Base-by-base conservation (phyloP, 805 yeast species). In the Wickerhamomyces chambardii region DNA sequence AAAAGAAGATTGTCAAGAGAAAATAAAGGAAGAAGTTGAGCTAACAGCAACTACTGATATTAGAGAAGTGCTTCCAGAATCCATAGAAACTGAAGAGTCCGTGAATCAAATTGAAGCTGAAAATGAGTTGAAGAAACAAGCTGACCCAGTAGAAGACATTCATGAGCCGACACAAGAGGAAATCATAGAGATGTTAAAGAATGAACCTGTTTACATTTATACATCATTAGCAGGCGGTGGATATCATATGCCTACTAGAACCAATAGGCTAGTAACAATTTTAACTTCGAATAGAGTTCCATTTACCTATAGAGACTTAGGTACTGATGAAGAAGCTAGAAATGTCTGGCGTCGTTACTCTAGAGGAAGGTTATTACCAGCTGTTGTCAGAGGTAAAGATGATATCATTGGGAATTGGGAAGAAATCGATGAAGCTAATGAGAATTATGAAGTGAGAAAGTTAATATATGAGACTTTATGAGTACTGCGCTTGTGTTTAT, bases 171-270 rank as follows among this genome's bases (percentile, higher is more conserved):
- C 51, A 4, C 47, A 36, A 31, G 56, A 47, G 31, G 57, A 52
- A 28, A 50, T 52, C 25, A 46, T 50, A 34, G 55, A 47, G 34
- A 6, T 42, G 21, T 30, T 51, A 24, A 50, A 51, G 28, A 50
- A 53, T 34, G 74, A 71, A 42, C 89, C 92, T 3, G 78, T 86
- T 17, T 85, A 75, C 55, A 55, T 87, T 18, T 86, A 68, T 60
- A 87, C 96, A 0, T 89, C 96, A 1, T 64, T 86, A 30, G 90
- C 95, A 1, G 94, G 95, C 19, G 77, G 76, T 36, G 94, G 92
- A 1, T 78, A 76, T 70, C 83, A 81, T 53, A 75, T 89, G 56
- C 73, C 78, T 43, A 71, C 80, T 14, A 66, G 89, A 46, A 86
- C 95, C 14, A 84, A 82, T 49, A 64, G 94, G 37, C 58, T 89